Conservation (phyloP, 371 early-diverging fungal species). For the Saksenaea vasiformis region DNA sequence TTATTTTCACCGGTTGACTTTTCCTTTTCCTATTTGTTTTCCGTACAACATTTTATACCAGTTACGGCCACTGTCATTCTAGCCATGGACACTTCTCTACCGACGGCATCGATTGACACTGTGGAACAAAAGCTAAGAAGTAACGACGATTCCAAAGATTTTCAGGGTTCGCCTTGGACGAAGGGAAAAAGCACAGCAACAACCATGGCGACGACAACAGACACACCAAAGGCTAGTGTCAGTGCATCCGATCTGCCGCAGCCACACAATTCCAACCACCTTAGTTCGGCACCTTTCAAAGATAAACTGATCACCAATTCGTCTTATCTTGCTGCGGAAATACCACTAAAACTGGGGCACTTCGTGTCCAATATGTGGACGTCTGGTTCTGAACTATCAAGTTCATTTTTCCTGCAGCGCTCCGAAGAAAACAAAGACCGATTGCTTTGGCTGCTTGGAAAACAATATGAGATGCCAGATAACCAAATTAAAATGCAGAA, state of each 20-base stretch:
- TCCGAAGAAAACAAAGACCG: conserved; percentile 11
- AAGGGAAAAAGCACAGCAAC: not conserved
- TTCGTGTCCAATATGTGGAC: conserved; percentile 51
- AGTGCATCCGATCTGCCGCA: conserved; percentile 35
- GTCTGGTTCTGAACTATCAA: conserved; percentile 35
- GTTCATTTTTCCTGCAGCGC: conserved; percentile 21
- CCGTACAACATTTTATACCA: not conserved
- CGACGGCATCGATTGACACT: not conserved
- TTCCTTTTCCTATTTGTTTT: not conserved
- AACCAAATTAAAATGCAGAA: conserved; percentile 29
- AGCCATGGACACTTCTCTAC: not conserved
- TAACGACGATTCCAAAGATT: not conserved
- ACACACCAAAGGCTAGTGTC: not conserved
- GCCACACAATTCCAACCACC: conserved; percentile 50
- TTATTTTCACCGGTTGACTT: not conserved
- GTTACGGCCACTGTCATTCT: not conserved
- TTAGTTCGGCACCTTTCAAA: conserved; percentile 46
- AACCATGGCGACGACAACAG: conserved; percentile 6
- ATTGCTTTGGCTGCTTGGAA: conserved; percentile 40
- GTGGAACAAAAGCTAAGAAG: not conserved
- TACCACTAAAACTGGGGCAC: conserved; percentile 53
- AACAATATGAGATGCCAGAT: conserved; percentile 26
- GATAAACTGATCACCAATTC: conserved; percentile 52
- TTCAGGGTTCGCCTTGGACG: not conserved
- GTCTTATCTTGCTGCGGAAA: conserved; percentile 53